Evolutionary conservation across 1,139 yeast species (phyloP), one percentile per base, ranked within the genome.

Genomic region (Candida tetrigidarum): DNA sequence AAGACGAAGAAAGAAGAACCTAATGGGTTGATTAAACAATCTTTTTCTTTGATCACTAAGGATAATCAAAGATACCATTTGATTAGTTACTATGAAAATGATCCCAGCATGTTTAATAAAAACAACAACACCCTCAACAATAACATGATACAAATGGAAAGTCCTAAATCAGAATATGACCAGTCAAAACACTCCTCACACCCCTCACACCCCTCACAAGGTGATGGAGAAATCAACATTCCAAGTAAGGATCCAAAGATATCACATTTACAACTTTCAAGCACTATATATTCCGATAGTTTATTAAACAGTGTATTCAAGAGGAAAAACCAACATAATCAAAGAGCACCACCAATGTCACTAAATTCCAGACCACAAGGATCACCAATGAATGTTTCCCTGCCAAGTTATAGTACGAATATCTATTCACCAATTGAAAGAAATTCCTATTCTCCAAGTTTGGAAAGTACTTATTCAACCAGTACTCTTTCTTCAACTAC

Each of bases 21-120:
- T 16, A 41, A 41, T 30, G 87, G 88, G 0, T 63, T 84, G 9
- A 64, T 78, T 49, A 83, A 83, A 55, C 86, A 82, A 56, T 76
- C 83, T 39, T 81, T 82, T 51, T 76, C 83, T 4, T 61, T 81
- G 29, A 68, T 76, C 5, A 74, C 83, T 3, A 68, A 71, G 32
- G 74, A 71, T 37, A 72, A 74, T 34, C 76, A 76, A 44, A 81
- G 79, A 50, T 61, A 78, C 18, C 88, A 83, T 53, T 60, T 83
- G 42, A 81, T 83, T 25, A 71, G 82, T 27, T 83, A 83, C 54
- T 69, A 71, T 46, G 60, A 67, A 23, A 46, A 45, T 15, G 2
- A 61, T 67, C 40, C 39, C n/a, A 18, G 36, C 18, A 14, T 35
- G 10, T 28, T 34, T 12, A 37, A 22, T 12, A 20, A 40, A 9